Base-by-base conservation (phyloP, 2,329 filamentous ascomycete species). In the Hypoxylon sp. region DNA sequence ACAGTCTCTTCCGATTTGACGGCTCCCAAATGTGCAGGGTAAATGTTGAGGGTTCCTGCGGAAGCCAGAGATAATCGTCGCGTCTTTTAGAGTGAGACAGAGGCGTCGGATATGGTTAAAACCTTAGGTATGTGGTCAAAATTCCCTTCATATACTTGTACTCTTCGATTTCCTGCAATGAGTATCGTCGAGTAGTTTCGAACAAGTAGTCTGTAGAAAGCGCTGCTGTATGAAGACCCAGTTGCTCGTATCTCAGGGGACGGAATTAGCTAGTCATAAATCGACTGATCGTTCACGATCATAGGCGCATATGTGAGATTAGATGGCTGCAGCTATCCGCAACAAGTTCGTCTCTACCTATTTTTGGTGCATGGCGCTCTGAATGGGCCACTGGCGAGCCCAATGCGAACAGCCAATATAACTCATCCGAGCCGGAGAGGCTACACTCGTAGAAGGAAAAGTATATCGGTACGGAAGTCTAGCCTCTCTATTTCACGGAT, bases 1-100 rank as follows among this genome's bases (percentile, higher is more conserved):
- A 49, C 46, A 32, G 28, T 45, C 32, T 54, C 44, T 68, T 61
- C 58, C 65, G 54, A 68, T 66, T 61, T 33, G 58, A 59, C 38
- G 22, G 46, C 40, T 52, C 50, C 48, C 12, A 57, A 58, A 16
- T 28, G 48, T 46, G 40, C 12, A 57, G 20, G 46, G 42, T 28
- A 26, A 18, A 61, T 18, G 36, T 38, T 30, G 45, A 24, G 22
- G 26, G 36, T 40, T 32, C 18, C 33, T 26, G 46, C 42, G 33
- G 28, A 46, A 64, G 51, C 33, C 40, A 61, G 30, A 49, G 42
- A 54, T 50, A 46, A 49, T 44, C 51, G 49, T 36, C 26, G 46
- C 22, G 36, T 58, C 44, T 38, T 48, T 16, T 32, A n/a, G 32
- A 33, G 55, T 56, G 50, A 62, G 54, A 49, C 26, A 32, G 36